Conservation (phyloP, 306 rosid genomes). For the Casuarina glauca region DNA sequence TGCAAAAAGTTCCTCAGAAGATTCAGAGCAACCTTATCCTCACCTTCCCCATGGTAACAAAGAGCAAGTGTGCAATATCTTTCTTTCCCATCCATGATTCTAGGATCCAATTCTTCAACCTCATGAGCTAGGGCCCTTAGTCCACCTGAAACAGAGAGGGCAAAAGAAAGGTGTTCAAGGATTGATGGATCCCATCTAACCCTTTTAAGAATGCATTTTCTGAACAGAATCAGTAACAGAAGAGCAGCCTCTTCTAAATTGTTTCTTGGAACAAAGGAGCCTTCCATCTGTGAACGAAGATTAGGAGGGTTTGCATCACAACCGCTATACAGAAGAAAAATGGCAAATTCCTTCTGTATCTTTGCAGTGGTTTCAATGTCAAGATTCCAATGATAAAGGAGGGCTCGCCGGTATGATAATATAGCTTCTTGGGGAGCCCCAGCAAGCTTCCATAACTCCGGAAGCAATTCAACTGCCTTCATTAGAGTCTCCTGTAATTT, state of each 20-base stretch:
- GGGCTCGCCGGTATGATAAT: slow-evolving; percentile 66
- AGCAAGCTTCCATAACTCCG: slow-evolving; percentile 79
- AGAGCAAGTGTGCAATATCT: slow-evolving; percentile 60
- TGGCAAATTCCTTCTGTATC: slow-evolving; percentile 74
- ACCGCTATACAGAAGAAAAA: slow-evolving; percentile 85
- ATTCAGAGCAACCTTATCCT: slow-evolving; percentile 61
- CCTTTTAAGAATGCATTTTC: slow-evolving; percentile 48
- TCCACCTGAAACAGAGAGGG: slow-evolving; percentile 68
- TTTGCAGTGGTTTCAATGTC: slow-evolving; percentile 55
- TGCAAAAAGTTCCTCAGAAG: slow-evolving; percentile 68
- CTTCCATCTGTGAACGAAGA: slow-evolving; percentile 76
- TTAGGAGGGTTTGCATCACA: slow-evolving; percentile 80
- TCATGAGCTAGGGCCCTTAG: slow-evolving; percentile 57
- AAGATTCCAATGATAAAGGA: slow-evolving; percentile 78
- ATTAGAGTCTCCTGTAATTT: slow-evolving; percentile 68
- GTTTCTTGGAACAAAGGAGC: slow-evolving; percentile 82
- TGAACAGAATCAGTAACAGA: slow-evolving; percentile 63
- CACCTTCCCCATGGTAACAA: slow-evolving; percentile 73
- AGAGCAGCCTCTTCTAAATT: slow-evolving; percentile 89
- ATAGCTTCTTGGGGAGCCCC: slow-evolving; percentile 70
- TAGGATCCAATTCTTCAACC: slow-evolving; percentile 73
- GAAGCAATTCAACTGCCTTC: slow-evolving; percentile 75
- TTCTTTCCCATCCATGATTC: slow-evolving; percentile 59
- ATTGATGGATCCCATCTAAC: slow-evolving; percentile 76
- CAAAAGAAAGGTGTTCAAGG: slow-evolving; percentile 80